Conservation (phyloP, 2,329 filamentous ascomycete genomes). For the Ophiostoma piceae region DNA sequence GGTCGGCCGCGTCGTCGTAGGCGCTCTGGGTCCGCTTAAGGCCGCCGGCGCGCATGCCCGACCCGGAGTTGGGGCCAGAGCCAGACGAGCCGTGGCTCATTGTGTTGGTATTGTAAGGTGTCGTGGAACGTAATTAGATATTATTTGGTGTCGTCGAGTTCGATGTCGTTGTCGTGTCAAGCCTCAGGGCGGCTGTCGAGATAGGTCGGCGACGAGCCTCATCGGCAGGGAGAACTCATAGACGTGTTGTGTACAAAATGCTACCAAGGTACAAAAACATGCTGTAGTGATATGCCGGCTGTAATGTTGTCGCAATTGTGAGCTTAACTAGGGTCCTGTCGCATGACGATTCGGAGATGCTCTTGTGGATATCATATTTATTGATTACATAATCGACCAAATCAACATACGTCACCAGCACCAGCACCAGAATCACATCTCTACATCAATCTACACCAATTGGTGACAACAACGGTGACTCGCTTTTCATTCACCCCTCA, state of each 20-base stretch:
- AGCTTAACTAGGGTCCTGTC: not conserved
- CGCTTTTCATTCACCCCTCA: not conserved
- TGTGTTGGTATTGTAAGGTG: not conserved
- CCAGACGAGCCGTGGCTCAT: slow-evolving; percentile 28
- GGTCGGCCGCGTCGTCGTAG: slow-evolving; percentile 51
- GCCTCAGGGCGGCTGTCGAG: slow-evolving; percentile 14
- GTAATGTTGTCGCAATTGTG: not conserved
- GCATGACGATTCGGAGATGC: not conserved
- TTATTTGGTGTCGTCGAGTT: not conserved
- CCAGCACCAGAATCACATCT: not conserved
- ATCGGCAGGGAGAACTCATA: not conserved
- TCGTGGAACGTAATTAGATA: too few species aligned
- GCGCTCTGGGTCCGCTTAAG: slow-evolving; percentile 56
- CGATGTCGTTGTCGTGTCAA: not conserved
- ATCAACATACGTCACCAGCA: not conserved
- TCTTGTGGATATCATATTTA: not conserved
- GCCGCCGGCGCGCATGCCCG: slow-evolving; percentile 24
- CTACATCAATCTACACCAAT: not conserved
- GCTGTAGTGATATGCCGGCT: not conserved
- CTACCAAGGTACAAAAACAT: not conserved
- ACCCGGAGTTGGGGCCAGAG: slow-evolving; percentile 45
- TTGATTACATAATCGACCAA: not conserved
- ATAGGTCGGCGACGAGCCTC: slow-evolving; percentile 6
- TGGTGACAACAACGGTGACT: not conserved
- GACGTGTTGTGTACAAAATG: not conserved